Base-by-base conservation (phyloP, 805 yeast species). In the Saccharomycopsis microspora region DNA sequence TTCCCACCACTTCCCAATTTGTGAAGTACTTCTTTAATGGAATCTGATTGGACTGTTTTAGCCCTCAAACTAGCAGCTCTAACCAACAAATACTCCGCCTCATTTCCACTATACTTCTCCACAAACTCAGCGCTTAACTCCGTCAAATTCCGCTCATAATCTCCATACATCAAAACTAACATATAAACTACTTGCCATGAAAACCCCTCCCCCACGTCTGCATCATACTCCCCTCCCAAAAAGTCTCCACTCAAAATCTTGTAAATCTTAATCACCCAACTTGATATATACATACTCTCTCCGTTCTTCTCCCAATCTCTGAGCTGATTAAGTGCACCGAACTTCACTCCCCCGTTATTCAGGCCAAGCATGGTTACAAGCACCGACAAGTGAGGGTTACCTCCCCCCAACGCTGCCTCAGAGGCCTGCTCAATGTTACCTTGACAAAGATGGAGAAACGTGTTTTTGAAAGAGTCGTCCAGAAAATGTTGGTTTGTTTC, bases 341-440 rank as follows among this genome's bases (percentile, higher is more conserved):
- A 57, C 44, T 69, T 68, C 3, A 83, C 80, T 1, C 71, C 68
- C 1, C 70, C 70, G 54, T 81, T 84, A 55, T 82, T 81, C 0
- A 93, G 80, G 34, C 85, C 95, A 5, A 83, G 60, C 40, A 84
- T 64, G 0, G 96, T 72, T 8, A 90, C 61, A 31, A 86, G 57
- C 0, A 76, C 77, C 0, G 95, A 78, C 19, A 90, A 62, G 60
- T 89, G 95, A 4, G 74, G 64, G 56, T 85, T 84, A 5, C 72
- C 71, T 0, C 82, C 63, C n/a, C 71, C 64, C 1, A 79, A 62
- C 1, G 96, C 89, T 3, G 67, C 51, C 32, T 69, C 67, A 4
- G 80, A 68, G 1, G 97, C 97, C 31, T 68, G 68, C 5, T 71
- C 65, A 32, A 86, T 57, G 48, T 81, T 75, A 46, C 83, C 80